These are phyloP conservation scores for Aureobasidium lini DNA, from an alignment of 2,329 filamentous ascomycete species.

Conservation along the genomic window DNA sequence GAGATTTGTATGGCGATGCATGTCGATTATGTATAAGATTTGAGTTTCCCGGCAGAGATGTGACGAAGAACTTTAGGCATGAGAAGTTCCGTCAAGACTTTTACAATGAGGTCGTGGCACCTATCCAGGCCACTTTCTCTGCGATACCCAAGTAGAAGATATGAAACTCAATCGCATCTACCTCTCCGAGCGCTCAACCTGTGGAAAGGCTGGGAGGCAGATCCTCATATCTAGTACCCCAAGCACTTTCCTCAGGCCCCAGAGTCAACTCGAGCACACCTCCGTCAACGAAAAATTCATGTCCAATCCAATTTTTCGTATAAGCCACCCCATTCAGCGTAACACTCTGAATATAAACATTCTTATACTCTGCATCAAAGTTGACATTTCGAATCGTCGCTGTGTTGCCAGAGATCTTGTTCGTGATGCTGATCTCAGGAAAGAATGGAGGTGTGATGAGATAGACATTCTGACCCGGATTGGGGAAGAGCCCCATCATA, in stretches of 20 bases:
- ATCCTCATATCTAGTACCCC: conserved; percentile 37
- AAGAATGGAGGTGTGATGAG: conserved; percentile 43
- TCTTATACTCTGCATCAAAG: conserved; percentile 35
- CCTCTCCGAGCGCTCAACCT: not conserved
- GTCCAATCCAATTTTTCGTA: conserved; percentile 38
- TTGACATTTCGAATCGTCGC: conserved; percentile 36
- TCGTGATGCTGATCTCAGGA: conserved; percentile 32
- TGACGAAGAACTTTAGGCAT: not conserved
- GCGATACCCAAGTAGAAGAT: not conserved
- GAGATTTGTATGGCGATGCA: not conserved
- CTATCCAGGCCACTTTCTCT: not conserved
- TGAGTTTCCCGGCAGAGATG: not conserved
- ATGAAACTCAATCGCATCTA: too few species aligned
- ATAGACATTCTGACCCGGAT: conserved; percentile 42
- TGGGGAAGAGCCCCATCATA: conserved; percentile 40
- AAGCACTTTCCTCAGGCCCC: conserved; percentile 35
- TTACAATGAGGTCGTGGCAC: not conserved
- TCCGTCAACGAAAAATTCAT: conserved; percentile 39
- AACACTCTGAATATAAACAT: conserved; percentile 39
- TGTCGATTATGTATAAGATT: not conserved
- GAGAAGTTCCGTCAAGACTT: not conserved
- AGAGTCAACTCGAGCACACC: conserved; percentile 36
- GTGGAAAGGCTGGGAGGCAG: conserved; percentile 32
- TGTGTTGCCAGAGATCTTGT: conserved; percentile 33
- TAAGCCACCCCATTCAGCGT: conserved; percentile 36